Conservation (phyloP, 805 yeast species). For the Candida peoriensis region DNA sequence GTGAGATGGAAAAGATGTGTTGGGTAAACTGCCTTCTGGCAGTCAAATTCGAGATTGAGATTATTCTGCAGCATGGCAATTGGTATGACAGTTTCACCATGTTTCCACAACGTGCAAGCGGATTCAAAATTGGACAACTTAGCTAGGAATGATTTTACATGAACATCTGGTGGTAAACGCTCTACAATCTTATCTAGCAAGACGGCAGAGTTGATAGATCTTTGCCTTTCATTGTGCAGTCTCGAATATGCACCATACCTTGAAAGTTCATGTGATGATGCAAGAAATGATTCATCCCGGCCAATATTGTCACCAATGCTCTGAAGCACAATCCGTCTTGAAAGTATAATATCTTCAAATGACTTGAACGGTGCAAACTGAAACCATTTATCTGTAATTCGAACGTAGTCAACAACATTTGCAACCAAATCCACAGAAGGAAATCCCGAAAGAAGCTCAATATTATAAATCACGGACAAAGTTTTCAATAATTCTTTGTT, state of each 20-base stretch:
- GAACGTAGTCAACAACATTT: slow-evolving; percentile 6
- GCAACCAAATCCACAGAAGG: background rate
- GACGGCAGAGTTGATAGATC: slow-evolving; percentile 44
- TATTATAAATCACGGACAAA: slow-evolving; percentile 9
- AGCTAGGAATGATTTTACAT: background rate
- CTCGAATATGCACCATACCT: slow-evolving; percentile 40
- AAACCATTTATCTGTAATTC: slow-evolving; percentile 31
- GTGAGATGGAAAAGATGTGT: slow-evolving; percentile 13
- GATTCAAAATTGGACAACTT: slow-evolving; percentile 33
- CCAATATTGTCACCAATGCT: slow-evolving; percentile 1
- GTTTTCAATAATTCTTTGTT: slow-evolving; percentile 5
- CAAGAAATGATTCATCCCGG: slow-evolving; percentile 17
- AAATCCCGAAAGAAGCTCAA: slow-evolving; percentile 8
- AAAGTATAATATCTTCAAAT: slow-evolving; percentile 39
- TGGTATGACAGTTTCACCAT: slow-evolving; percentile 53
- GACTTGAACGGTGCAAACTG: slow-evolving; percentile 27
- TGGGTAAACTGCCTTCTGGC: slow-evolving; percentile 7
- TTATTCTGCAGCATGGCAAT: slow-evolving; percentile 44
- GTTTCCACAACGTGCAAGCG: slow-evolving; percentile 63
- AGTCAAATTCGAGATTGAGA: slow-evolving; percentile 5
- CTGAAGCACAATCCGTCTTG: slow-evolving; percentile 33
- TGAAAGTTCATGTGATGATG: slow-evolving; percentile 33
- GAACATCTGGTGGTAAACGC: slow-evolving; percentile 2
- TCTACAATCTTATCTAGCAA: slow-evolving; percentile 35
- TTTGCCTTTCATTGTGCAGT: slow-evolving; percentile 36